Base-by-base conservation (phyloP, 345 rosid genomes). In the Arabidopsis arenosa region DNA sequence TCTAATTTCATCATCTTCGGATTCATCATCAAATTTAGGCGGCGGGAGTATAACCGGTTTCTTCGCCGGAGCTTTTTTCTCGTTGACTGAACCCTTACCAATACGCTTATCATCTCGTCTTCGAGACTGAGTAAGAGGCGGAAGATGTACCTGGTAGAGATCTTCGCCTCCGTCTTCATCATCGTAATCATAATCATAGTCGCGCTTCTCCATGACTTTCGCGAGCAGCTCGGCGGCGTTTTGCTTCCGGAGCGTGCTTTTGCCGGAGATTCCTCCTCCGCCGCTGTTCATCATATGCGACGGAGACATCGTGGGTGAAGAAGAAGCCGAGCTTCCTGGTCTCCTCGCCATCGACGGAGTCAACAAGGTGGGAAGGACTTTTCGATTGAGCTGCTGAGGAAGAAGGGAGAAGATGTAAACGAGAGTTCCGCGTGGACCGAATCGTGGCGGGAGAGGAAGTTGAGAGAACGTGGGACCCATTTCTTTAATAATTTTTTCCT, bases 221-320 rank as follows among this genome's bases (percentile, higher is more conserved):
- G 98, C 97, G 5, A 96, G 89, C 12, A 96, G 83, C 70, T 83
- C 94, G 1, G 99, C 99, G 2, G 99, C 99, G 83, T 96, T 92
- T 69, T 93, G 98, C 35, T 89, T 85, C 66, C 96, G 94, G 83
- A 90, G 89, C 79, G 92, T 79, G 54, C 87, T 85, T 39, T 85
- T 89, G 18, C 84, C 69, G 11, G 89, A 83, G 14, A 77, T 56
- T 49, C 74, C 78, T 17, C 83, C 66, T 7, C 80, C 89, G 0
- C 52, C 89, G 1, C 47, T 60, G 39, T 37, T 84, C 35, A 86
- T 75, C 40, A 96, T 86, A 75, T 88, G 98, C 5, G 97, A 94
- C 52, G 94, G 97, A 5, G 93, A 90, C 87, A 84, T 84, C 15
- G 83, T 80, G 66, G 97, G 98, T 2, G 99, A 96, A 33, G 97